These are phyloP conservation scores for Globisporangium viniferum DNA, from an alignment of 352 stramenopile species.

Conservation along the genomic window DNA sequence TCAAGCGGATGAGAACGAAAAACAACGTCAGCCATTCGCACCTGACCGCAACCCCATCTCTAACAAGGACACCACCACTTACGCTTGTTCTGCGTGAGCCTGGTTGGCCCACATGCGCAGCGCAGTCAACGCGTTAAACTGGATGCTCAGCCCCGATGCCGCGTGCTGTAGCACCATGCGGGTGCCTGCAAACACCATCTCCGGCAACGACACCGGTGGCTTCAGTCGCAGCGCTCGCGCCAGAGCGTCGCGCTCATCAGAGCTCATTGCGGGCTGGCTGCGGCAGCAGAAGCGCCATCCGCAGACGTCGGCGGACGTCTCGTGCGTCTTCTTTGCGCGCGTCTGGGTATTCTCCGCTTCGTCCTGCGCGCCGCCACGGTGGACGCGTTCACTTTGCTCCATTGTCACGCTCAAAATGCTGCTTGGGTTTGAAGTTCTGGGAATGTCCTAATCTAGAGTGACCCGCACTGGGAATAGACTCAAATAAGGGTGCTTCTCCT, in stretches of 20 bases:
- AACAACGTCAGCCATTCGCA: background rate
- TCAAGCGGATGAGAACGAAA: background rate
- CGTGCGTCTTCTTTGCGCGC: constrained; percentile 4
- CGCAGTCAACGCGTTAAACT: constrained; percentile 39
- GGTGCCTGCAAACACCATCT: constrained; percentile 57
- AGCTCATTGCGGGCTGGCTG: constrained; percentile 42
- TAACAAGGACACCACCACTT: constrained; percentile 5
- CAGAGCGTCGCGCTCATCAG: constrained; percentile 30
- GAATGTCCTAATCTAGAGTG: background rate
- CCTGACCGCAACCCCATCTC: background rate
- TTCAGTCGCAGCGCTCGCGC: constrained; percentile 25
- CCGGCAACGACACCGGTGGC: constrained; percentile 39
- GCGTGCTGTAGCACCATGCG: constrained; percentile 28
- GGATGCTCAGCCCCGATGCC: constrained; percentile 25
- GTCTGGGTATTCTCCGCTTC: background rate
- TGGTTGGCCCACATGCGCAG: constrained; percentile 45
- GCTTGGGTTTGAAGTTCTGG: background rate
- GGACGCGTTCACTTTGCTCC: background rate
- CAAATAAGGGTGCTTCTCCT: background rate
- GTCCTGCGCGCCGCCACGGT: background rate
- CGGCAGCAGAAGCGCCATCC: constrained; percentile 45
- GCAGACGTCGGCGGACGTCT: constrained; percentile 23
- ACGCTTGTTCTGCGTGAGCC: constrained; percentile 19
- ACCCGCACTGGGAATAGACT: background rate
- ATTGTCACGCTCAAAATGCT: background rate